Evolutionary conservation across 805 yeast genomes (phyloP), one percentile per base, ranked within the genome.

Genomic region (Candida krabiensis): DNA sequence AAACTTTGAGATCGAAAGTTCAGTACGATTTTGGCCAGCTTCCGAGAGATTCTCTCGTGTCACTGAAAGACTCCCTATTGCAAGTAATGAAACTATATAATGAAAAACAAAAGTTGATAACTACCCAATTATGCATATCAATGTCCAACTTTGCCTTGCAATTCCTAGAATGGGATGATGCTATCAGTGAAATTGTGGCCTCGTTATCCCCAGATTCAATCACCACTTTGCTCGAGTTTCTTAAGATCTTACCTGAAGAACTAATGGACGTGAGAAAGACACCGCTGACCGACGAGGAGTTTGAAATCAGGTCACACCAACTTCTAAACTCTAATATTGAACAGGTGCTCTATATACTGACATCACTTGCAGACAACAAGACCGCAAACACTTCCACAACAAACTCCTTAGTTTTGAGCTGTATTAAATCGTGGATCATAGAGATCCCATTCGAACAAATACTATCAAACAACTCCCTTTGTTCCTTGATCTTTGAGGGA

Each of bases 171-270:
- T 93, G 98, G 98, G 53, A 62, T 5, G 68, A 77, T 46, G 86
- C 95, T 1, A 57, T 89, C 4, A 70, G 66, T 17, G 96, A 89
- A 47, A 74, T 88, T 39, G 76, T 85, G 12, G 44, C 69, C 4
- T 56, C 63, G 14, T 61, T 84, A 26, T 69, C 75, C 13, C 62
- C 66, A 35, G 66, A 58, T 36, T 57, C 66, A 33, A 57, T 73
- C 50, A 57, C 66, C 4, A 65, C 77, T 33, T 59, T 91, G 29
- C 67, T 95, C 39, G 95, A 86, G 55, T 89, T 91, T 53, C 72
- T 93, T 46, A 82, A 80, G 57, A 82, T 93, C 35, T 66, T 93
- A 40, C 99, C 99, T 1, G 98, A 93, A 60, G 99, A 93, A 63
- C 73, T 89, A 30, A 64, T 81, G 30, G 95, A 85, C 51, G 79